Evolutionary conservation across 2,329 filamentous ascomycete genomes (phyloP).

Genomic region (Scopulariopsis brevicaulis): DNA sequence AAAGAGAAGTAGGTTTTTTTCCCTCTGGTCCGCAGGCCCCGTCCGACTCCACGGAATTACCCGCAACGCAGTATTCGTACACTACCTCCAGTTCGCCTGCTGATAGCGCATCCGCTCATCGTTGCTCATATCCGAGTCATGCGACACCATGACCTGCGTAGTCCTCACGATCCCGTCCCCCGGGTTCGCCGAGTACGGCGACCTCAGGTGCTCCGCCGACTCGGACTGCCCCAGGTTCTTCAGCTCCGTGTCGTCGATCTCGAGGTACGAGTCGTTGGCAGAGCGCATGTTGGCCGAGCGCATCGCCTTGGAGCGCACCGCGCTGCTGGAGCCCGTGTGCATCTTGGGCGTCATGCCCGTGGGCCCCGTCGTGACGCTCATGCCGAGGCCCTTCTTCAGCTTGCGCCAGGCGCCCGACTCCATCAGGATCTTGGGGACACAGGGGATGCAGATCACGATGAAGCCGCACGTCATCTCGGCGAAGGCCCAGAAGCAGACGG

Average conservation of each 20-base stretch:
- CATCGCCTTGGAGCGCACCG: neutral
- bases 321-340: neutral
- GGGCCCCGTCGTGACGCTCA: constrained; percentile 4
- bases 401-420: constrained; percentile 9
- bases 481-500: constrained; percentile 28
- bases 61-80: too few species aligned
- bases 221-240: neutral
- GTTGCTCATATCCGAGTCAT: neutral
- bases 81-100: neutral
- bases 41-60: too few species aligned
- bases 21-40: too few species aligned
- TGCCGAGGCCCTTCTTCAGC: constrained; percentile 11
- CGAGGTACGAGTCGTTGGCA: neutral
- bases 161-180: neutral
- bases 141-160: constrained; percentile 5
- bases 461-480: constrained; percentile 33
- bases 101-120: neutral
- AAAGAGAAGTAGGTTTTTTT: too few species aligned
- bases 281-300: neutral
- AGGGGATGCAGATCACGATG: constrained; percentile 26
- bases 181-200: too few species aligned
- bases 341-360: neutral
- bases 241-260: neutral
- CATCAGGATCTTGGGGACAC: constrained; percentile 22
- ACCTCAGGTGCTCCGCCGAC: neutral